Evolutionary conservation across 129 eudicot species (phyloP), one percentile per base, ranked within the genome.

Genomic region (Flaveria robusta): DNA sequence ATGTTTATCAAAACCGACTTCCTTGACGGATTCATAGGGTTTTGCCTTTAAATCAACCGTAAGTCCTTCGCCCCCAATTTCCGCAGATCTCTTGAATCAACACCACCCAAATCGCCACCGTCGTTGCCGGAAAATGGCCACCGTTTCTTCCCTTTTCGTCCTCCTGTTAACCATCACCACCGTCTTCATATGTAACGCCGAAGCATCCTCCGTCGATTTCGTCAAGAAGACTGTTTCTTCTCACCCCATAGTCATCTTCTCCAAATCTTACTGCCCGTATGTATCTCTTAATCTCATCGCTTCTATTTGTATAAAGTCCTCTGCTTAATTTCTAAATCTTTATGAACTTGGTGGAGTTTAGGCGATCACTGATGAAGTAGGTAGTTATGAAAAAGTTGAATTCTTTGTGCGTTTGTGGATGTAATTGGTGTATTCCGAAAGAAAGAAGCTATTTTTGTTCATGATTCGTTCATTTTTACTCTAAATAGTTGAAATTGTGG

Each of bases 211-310:
- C 50, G 59, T 86, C 15, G 64, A 82, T 10, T 91, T 95, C 64
- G 96, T 95, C 47, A 91, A 95, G 90, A 89, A 91, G 81, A 91
- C 99, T 12, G 72, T 91, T 31, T 85, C 93, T 20, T 87, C 99
- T 71, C 96, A 95, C 49, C 47, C 96, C 51, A 83, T 91, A 18
- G 99, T 95, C 85, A 87, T 95, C 81, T 95, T 95, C 94, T 95
- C 99, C 91, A 95, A 95, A 81, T 95, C 99, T 64, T 95, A 95
- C 84, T 95, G 99, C 91, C 96, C 92, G 99, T 95, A 86, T 16
- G 86, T 9, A 73, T 68, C 73, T 66, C 43, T 42, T 34, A 1
- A 65, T 31, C 63, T 52, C 9, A 43, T 71, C 34, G 5, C 24
- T 51, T 80, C 42, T 0, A 34, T 34, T 5, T 34, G 39, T 34